phyloP scores from a whole-genome alignment of 2,329 filamentous ascomycete species.

The Trichoderma sp. region DNA sequence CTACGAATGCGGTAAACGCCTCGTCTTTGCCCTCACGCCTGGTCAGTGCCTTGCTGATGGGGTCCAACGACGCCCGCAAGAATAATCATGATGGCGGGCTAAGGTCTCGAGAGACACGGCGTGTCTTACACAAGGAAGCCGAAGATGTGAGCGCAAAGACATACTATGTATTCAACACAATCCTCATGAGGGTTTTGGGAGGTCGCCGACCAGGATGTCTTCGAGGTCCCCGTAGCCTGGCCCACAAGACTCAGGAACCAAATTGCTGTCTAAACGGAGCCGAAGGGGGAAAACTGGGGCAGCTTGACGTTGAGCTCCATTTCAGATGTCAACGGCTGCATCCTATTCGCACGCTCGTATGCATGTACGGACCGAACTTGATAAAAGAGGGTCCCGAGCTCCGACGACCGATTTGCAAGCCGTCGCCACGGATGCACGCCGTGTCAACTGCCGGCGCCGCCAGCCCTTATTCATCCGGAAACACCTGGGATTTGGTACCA shows the following conservation, averaged over 20 bases:
- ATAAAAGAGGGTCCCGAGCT: slow-evolving; percentile 8
- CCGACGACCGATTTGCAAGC: slow-evolving; percentile 11
- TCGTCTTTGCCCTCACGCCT: not conserved
- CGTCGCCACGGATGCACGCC: slow-evolving; percentile 5
- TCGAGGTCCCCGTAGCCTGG: slow-evolving; percentile 13
- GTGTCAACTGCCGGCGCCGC: slow-evolving; percentile 14
- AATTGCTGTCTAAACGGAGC: not conserved
- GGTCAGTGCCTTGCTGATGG: not conserved
- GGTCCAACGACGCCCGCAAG: not conserved
- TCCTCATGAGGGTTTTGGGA: slow-evolving; percentile 1
- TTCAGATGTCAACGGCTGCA: slow-evolving; percentile 6
- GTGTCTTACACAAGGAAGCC: slow-evolving; percentile 7
- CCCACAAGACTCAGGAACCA: slow-evolving; percentile 12
- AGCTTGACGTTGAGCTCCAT: not conserved
- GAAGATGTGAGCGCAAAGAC: not conserved
- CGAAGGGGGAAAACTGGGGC: not conserved
- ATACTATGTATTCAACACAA: not conserved
- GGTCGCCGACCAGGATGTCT: slow-evolving; percentile 14
- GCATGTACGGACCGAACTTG: slow-evolving; percentile 4
- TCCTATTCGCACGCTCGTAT: slow-evolving; percentile 14
- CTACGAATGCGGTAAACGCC: not conserved
- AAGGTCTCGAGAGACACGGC: not conserved
- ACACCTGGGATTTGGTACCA: not conserved
- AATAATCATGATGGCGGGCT: slow-evolving; percentile 7
- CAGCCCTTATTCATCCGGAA: not conserved